Evolutionary conservation across 164 flowering plant genomes (phyloP).

Genomic region (Buxus sempervirens): DNA sequence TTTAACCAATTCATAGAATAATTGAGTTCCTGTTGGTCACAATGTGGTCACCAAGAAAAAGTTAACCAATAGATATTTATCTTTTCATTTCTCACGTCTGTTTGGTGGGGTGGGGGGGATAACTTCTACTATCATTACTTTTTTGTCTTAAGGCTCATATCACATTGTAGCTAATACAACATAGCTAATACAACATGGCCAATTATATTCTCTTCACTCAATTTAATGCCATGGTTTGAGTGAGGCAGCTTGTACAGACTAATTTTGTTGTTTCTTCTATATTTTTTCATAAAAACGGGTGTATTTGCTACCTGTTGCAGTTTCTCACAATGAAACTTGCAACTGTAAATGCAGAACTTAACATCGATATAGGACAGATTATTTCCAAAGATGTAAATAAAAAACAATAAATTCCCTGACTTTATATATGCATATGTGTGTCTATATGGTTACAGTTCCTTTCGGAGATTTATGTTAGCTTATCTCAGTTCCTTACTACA

Average conservation of each 20-base stretch:
- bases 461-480: background rate
- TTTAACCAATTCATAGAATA: too few relatives aligned
- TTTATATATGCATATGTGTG: background rate
- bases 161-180: background rate
- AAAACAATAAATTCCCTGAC: background rate
- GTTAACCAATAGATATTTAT: too few relatives aligned
- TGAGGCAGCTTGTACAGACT: background rate
- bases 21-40: too few relatives aligned
- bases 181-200: too few relatives aligned
- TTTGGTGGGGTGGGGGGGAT: too few relatives aligned
- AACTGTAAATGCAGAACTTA: conserved; percentile 80
- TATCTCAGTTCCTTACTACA: conserved; percentile 2
- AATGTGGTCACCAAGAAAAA: too few relatives aligned
- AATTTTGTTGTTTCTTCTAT: background rate
- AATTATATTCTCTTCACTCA: background rate
- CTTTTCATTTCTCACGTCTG: too few relatives aligned
- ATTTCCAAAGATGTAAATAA: conserved; percentile 82
- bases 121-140: too few relatives aligned
- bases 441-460: background rate
- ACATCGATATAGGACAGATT: conserved; percentile 60
- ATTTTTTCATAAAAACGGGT: too few relatives aligned
- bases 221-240: background rate
- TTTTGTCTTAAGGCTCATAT: too few relatives aligned
- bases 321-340: conserved; percentile 95
- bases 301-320: conserved; percentile 36